Conservation (phyloP, 2,329 filamentous ascomycete genomes). For the Fusarium transvaalense region DNA sequence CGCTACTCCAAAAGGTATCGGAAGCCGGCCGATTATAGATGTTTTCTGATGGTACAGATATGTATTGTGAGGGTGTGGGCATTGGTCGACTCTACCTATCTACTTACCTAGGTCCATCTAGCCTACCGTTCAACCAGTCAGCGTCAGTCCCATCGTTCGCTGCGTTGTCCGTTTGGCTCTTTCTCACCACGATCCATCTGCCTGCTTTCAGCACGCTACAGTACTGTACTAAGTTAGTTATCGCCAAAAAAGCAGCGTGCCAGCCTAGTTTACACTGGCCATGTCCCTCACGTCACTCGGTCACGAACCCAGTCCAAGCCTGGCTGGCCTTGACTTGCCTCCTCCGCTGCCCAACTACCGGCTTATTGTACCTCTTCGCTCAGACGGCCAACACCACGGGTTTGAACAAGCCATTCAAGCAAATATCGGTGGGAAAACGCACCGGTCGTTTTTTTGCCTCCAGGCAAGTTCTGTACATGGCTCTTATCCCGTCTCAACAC, state of each 20-base stretch:
- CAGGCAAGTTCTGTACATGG: conserved; percentile 40
- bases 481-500: conserved; percentile 34
- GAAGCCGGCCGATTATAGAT: conserved; percentile 46
- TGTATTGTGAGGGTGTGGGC: conserved; percentile 43
- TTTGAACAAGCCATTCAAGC: conserved; percentile 25
- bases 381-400: conserved; percentile 31
- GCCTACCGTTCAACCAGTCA: conserved; percentile 41
- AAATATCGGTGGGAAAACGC: conserved; percentile 37
- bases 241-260: conserved; percentile 43
- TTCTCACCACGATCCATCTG: conserved; percentile 40
- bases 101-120: conserved; percentile 44
- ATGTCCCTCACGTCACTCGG: conserved; percentile 48
- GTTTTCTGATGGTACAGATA: conserved; percentile 33
- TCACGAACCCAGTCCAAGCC: conserved; percentile 33
- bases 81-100: conserved; percentile 40
- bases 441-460: conserved; percentile 35
- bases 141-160: conserved; percentile 40
- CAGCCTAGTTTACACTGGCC: conserved; percentile 36
- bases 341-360: conserved; percentile 36
- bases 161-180: conserved; percentile 39
- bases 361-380: conserved; percentile 21
- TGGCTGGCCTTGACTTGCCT: conserved; percentile 33
- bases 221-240: conserved; percentile 30
- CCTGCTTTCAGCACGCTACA: conserved; percentile 28
- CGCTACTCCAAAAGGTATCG: conserved; percentile 43